Conservation (phyloP, 2,329 filamentous ascomycete genomes). For the Fusarium sp. region DNA sequence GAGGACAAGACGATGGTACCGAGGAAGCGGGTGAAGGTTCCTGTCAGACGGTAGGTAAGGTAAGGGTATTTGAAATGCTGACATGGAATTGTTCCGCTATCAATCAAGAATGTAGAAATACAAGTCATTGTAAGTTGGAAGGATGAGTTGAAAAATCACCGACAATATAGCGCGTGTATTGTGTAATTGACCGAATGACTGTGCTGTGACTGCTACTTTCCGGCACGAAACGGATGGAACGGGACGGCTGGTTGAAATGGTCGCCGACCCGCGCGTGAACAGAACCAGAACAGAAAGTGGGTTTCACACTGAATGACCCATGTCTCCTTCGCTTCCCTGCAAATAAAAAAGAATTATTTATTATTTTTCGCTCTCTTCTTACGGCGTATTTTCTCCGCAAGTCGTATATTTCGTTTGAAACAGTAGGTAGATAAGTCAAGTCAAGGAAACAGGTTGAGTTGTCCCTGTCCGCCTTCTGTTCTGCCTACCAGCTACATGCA, state of each 20-base stretch:
- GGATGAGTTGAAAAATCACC: neutral
- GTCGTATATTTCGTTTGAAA: conserved; percentile 1
- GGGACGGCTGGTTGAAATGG: neutral
- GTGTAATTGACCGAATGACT: neutral
- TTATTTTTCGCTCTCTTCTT: neutral
- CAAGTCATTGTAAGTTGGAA: neutral
- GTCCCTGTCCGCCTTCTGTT: neutral
- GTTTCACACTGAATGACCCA: neutral
- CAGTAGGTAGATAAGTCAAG: neutral
- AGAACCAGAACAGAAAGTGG: neutral
- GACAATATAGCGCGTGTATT: neutral
- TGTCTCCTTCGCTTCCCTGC: neutral
- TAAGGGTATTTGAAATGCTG: neutral
- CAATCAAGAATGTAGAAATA: neutral
- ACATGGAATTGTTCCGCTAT: neutral
- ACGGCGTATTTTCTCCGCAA: neutral
- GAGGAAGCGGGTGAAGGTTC: conserved; percentile 20
- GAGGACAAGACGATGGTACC: conserved; percentile 31
- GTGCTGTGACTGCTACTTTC: neutral
- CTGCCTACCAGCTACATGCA: conserved; percentile 11
- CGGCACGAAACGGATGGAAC: neutral
- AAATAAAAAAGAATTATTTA: neutral
- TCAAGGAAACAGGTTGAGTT: neutral
- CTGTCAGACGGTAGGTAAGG: neutral
- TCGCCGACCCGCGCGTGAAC: neutral